Base-by-base conservation (phyloP, 2,329 filamentous ascomycete genomes). In the Scedosporium minutisporum region DNA sequence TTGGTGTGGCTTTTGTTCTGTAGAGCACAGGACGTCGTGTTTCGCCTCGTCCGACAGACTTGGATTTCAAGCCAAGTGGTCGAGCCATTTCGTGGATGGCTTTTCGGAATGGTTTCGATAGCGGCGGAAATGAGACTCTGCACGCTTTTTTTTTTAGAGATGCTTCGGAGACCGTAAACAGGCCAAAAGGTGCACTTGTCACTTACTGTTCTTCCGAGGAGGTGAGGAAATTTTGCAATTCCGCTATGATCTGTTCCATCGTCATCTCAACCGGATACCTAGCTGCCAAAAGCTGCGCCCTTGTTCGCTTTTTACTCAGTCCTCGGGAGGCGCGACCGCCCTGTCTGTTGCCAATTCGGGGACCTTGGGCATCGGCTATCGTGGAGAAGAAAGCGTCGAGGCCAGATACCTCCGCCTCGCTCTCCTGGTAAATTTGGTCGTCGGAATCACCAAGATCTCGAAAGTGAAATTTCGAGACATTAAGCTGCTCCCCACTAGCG, bases 61-160 rank as follows among this genome's bases (percentile, higher is more conserved):
- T 91, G 3, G 93, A 96, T 66, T 88, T 93, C 64, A 97, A 77
- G 16, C 86, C 87, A 71, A 97, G 85, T 44, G 82, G 82, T 68
- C 84, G 84, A 12, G 91, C 91, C 46, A 96, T 74, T 64, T 91
- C 84, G 72, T 99, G 95, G 18, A 97, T 81, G 5, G 86, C 77
- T 71, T 91, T 93, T 59, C 95, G 87, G 46, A 87, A 83, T 55
- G 82, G 76, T 65, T 91, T 90, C 63, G 90, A 86, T 87, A 97
- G 96, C 0, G 93, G 91, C 3, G 93, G 91, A 25, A 97, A 78
- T 4, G 85, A 78, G 5, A 95, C 79, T 57, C 89, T 92, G 29
- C 5, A 16, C 6, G 2, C 2, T n/a, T n/a, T n/a, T n/a, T n/a
- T 9, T 10, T 23, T 46, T 14, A 16, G 21, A 38, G 33, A 38